Conservation (phyloP, 2,329 filamentous ascomycete species). For the Xylaria polymorpha region DNA sequence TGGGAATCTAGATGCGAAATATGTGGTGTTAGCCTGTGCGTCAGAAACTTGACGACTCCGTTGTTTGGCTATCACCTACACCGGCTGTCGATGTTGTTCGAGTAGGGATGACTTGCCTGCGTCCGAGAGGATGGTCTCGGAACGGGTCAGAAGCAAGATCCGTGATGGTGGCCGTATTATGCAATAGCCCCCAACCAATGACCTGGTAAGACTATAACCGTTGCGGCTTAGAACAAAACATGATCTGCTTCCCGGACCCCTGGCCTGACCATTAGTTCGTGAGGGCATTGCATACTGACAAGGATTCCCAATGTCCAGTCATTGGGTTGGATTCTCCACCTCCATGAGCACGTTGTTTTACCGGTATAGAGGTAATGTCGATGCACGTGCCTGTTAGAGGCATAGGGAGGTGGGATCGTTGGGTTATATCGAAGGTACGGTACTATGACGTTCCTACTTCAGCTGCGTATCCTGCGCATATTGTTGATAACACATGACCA, state of each 20-base stretch:
- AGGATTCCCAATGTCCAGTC: conserved; percentile 36
- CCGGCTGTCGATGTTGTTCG: conserved; percentile 10
- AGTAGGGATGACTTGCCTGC: conserved; percentile 38
- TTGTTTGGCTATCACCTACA: conserved; percentile 19
- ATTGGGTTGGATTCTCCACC: conserved; percentile 35
- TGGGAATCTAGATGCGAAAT: conserved; percentile 34
- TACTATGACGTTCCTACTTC: conserved; percentile 42
- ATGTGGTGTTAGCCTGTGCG: conserved; percentile 33
- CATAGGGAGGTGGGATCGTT: conserved; percentile 41
- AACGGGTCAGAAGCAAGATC: conserved; percentile 44
- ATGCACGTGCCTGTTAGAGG: conserved; percentile 27
- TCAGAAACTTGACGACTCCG: conserved; percentile 34
- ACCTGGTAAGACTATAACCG: conserved; percentile 37
- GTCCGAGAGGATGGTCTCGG: conserved; percentile 35
- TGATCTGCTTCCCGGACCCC: conserved; percentile 42
- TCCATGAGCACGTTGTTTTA: conserved; percentile 22
- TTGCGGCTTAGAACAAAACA: conserved; percentile 51
- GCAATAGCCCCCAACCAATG: conserved; percentile 48
- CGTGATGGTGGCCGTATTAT: conserved; percentile 43
- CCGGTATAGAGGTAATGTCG: conserved; percentile 25
- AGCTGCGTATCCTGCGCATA: conserved; percentile 46
- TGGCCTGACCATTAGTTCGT: conserved; percentile 32
- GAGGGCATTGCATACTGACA: conserved; percentile 37
- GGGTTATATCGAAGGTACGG: conserved; percentile 42
- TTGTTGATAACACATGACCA: conserved; percentile 49